Evolutionary conservation across 805 yeast genomes (phyloP), one percentile per base, ranked within the genome.

Genomic region (Metschnikowia rubicola): DNA sequence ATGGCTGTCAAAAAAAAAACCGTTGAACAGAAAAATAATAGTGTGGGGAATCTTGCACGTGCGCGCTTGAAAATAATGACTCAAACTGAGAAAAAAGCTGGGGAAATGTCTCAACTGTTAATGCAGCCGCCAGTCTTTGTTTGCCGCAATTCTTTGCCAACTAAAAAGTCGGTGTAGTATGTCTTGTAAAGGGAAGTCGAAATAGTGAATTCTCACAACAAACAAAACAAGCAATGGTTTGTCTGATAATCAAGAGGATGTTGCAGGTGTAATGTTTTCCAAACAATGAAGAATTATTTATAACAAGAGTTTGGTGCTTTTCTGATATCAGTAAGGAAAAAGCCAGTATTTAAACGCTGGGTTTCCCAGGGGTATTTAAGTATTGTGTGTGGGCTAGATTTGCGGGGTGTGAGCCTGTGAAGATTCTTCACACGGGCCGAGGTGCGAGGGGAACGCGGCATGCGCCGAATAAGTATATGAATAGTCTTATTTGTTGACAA

Each of bases 361-460:
- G 5, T 21, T 21, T 21, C 26, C 35, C 35, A 12, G 26, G 39
- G 39, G 30, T 21, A 42, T 46, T 36, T 21, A 36, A 45, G 28
- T 13, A 32, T 13, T 15, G 10, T 13, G 11, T 17, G 39, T 30
- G 48, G 35, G 31, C n/a, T 26, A 38, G n/a, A 19, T 44, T 44
- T 51, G 55, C 55, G 55, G 55, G 55, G 55, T 44, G 49, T n/a
- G 41, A 40, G 48, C 52, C 39, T 38, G 50, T 32, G 47, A 41
- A 44, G 49, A 38, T 48, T 48, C 44, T 48, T 46, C 54, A 35
- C 48, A 42, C 35, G 13, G 39, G 31, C 53, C 53, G 55, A 46
- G 55, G 53, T 11, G 35, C 35, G 39, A 15, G 26, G 34, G 9
- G 39, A 39, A 35, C 26, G 26, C 26, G 26, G 30, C 38, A 35